Evolutionary conservation across 495 filamentous ascomycete species (phyloP).

Genomic region (Penicillium canescens): DNA sequence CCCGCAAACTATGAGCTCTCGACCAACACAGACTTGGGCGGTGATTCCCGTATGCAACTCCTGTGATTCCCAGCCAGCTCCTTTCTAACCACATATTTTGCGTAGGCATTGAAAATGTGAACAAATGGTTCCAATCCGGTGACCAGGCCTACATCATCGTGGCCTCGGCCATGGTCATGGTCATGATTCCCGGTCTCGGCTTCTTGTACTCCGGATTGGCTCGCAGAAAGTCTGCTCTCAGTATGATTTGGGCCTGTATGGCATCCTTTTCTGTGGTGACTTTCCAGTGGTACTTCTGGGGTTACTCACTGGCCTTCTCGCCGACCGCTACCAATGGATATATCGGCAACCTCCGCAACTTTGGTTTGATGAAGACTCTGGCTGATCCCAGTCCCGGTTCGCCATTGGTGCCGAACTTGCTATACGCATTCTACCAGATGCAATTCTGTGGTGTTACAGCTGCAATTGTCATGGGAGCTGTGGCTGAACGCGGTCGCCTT

Average conservation of each 20-base stretch:
- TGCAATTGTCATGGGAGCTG: slow-evolving; percentile 88
- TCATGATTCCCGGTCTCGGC: slow-evolving; percentile 80
- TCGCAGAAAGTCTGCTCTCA: slow-evolving; percentile 64
- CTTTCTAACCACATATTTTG: neutral
- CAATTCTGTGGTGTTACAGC: slow-evolving; percentile 94
- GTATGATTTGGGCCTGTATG: slow-evolving; percentile 74
- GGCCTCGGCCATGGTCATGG: slow-evolving; percentile 88
- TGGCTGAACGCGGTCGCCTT: slow-evolving; percentile 91
- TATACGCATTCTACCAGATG: slow-evolving; percentile 79
- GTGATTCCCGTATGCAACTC: slow-evolving; percentile 73
- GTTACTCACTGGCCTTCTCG: slow-evolving; percentile 71
- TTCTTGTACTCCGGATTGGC: slow-evolving; percentile 69
- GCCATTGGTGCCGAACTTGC: slow-evolving; percentile 61
- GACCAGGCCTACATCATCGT: slow-evolving; percentile 90
- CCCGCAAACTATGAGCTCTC: slow-evolving; percentile 70
- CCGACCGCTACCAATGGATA: slow-evolving; percentile 62
- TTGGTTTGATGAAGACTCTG: slow-evolving; percentile 65
- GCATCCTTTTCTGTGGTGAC: slow-evolving; percentile 62
- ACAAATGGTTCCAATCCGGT: slow-evolving; percentile 80
- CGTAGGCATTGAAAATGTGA: slow-evolving; percentile 71
- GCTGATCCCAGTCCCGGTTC: slow-evolving; percentile 63
- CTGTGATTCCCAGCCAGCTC: neutral
- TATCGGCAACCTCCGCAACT: slow-evolving; percentile 66
- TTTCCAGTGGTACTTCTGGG: slow-evolving; percentile 79
- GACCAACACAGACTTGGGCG: slow-evolving; percentile 69